Evolutionary conservation across 176 grass and related monocot genomes (phyloP).

Genomic region (Guadua angustifolia): DNA sequence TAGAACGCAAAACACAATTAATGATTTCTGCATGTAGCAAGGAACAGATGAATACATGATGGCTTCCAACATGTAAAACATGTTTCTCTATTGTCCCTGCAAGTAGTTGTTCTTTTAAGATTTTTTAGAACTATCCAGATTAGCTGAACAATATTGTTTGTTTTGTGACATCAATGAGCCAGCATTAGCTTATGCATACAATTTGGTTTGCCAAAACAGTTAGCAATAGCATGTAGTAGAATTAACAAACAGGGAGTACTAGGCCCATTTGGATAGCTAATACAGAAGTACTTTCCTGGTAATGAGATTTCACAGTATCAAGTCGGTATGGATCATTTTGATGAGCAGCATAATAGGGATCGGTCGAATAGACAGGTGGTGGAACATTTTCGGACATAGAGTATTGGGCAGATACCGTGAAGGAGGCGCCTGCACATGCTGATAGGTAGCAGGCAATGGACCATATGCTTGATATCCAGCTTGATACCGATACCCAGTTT

Average conservation of each 20-base stretch:
- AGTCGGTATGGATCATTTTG: slow-evolving; percentile 35
- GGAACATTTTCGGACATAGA: slow-evolving; percentile 16
- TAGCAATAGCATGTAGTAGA: slow-evolving; percentile 4
- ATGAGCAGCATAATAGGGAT: slow-evolving; percentile 36
- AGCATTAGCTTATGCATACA: not conserved
- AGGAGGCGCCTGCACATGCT: slow-evolving; percentile 26
- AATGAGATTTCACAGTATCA: slow-evolving; percentile 28
- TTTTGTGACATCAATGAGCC: not conserved
- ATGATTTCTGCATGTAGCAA: slow-evolving; percentile 5
- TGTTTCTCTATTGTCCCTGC: slow-evolving; percentile 10
- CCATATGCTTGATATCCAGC: slow-evolving; percentile 21
- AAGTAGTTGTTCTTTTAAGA: slow-evolving; percentile 13
- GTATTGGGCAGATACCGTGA: slow-evolving; percentile 12
- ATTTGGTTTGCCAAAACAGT: not conserved
- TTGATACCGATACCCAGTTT: slow-evolving; percentile 36
- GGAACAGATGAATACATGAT: not conserved
- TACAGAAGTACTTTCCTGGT: slow-evolving; percentile 39
- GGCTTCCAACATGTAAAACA: slow-evolving; percentile 5
- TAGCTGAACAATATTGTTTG: slow-evolving; percentile 7
- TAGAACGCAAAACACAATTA: not conserved
- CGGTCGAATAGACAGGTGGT: slow-evolving; percentile 18
- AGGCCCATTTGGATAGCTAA: slow-evolving; percentile 3
- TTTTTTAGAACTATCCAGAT: not conserved
- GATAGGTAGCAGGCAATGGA: slow-evolving; percentile 25
- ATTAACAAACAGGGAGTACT: slow-evolving; percentile 15